These are phyloP conservation scores for Sporothrix brasiliensis DNA, from an alignment of 2,329 filamentous ascomycete genomes.

Conservation along the genomic window DNA sequence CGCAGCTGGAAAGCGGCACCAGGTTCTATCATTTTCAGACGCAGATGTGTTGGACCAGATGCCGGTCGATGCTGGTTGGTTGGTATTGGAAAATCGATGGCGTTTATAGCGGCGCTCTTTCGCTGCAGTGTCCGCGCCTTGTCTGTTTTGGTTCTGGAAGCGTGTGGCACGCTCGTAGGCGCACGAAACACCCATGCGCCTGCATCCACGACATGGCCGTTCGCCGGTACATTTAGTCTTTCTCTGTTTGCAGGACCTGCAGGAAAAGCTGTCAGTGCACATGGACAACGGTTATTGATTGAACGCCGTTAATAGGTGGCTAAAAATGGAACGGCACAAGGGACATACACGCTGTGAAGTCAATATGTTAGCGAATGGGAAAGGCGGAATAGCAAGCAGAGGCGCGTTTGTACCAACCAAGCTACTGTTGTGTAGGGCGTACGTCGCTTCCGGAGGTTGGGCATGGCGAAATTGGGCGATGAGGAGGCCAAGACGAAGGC, in stretches of 20 bases:
- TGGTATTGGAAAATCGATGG: not conserved
- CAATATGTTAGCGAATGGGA: not conserved
- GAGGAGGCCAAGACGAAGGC: not conserved
- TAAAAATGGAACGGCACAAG: not conserved
- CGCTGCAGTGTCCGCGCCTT: too few species aligned
- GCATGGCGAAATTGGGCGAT: not conserved
- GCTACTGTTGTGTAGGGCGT: conserved; percentile 24
- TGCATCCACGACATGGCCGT: conserved; percentile 11
- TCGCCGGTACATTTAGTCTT: conserved; percentile 20
- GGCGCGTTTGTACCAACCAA: not conserved
- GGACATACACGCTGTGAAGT: conserved; percentile 7
- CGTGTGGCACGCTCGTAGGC: conserved; percentile 16
- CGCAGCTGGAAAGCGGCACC: not conserved
- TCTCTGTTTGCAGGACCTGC: conserved; percentile 18
- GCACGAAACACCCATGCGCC: conserved; percentile 3
- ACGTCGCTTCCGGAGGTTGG: not conserved
- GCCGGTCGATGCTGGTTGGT: not conserved
- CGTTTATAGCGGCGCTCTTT: not conserved
- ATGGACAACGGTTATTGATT: too few species aligned
- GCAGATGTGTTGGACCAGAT: not conserved
- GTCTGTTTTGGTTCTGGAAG: conserved; percentile 8
- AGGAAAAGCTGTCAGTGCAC: not conserved
- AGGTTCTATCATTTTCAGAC: not conserved
- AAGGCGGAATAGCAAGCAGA: not conserved
- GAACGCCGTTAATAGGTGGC: not conserved